Evolutionary conservation across 2,329 filamentous ascomycete species (phyloP), one percentile per base, ranked within the genome.

Genomic region (Rutstroemia sp.): DNA sequence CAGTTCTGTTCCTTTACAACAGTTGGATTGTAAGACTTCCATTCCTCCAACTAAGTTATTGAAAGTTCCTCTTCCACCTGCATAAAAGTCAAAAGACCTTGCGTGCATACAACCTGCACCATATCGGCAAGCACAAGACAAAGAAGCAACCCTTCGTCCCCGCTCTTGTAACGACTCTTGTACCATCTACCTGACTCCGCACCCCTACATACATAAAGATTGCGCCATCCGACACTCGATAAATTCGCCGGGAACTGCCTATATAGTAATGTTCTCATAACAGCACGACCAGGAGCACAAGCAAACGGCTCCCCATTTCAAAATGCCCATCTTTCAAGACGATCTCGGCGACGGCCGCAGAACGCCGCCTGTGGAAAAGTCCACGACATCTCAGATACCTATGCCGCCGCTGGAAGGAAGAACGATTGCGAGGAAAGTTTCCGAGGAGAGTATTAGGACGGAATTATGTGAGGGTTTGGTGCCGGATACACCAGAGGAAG

Each of bases 391-490:
- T 60, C 41, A 44, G 18, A 53, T 63, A 62, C 67, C 65, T 63
- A 21, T 27, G 44, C 19, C 60, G 37, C 61, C 63, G 21, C 52
- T 57, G 16, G 57, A 58, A 16, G 56, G 52, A 12, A 61, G 59
- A 52, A 34, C 57, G n/a, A 56, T 67, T 47, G 56, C 51, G 47
- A 73, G 74, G 52, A 74, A 71, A 42, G 67, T 75, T 27, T 85
- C 82, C 0, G 80, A 84, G 59, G 81, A 84, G 66, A 84, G 80
- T 66, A 78, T 85, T 39, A 74, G 77, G 21, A 82, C 80, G 25
- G 81, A 85, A 30, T 71, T 85, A 9, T 84, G 81, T 63, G 82
- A 85, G 55, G 82, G 81, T 0, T 80, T 75, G 1, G 47, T 84
- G 18, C 61, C 58, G 19, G 67, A 69, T 47, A 62, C 48, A 42